phyloP scores from a whole-genome alignment of 768 basidiomycete species.

The Boletus coccyginus region DNA sequence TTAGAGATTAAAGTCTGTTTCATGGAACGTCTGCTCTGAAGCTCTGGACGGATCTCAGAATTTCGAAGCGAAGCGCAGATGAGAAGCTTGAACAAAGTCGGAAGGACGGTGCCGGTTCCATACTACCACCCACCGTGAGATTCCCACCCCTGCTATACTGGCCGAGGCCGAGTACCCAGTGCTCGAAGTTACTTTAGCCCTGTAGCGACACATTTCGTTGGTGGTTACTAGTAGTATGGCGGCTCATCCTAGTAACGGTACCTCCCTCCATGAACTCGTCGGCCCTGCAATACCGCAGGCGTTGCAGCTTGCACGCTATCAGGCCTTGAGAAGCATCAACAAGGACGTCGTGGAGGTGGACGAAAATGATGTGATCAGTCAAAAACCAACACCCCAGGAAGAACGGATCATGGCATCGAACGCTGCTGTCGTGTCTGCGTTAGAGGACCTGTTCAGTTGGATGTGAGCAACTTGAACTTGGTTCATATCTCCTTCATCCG shows the following conservation, averaged over 20 bases:
- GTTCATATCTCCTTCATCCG: neutral
- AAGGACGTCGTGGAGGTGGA: neutral
- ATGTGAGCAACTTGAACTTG: neutral
- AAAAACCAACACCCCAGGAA: slow-evolving; percentile 14
- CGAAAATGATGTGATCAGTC: slow-evolving; percentile 13
- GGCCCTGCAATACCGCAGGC: slow-evolving; percentile 8
- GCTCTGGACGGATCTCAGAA: too few species aligned
- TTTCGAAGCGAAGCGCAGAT: too few species aligned
- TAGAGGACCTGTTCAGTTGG: slow-evolving; percentile 21
- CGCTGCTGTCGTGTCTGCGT: slow-evolving; percentile 4
- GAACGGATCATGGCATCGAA: slow-evolving; percentile 10
- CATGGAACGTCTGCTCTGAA: too few species aligned
- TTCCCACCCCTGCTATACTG: too few species aligned
- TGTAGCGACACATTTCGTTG: neutral
- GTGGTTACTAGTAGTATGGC: neutral
- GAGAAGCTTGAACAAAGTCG: too few species aligned
- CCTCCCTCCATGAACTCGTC: slow-evolving; percentile 3
- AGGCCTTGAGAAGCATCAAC: slow-evolving; percentile 1
- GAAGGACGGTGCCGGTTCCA: too few species aligned
- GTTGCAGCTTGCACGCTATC: slow-evolving; percentile 10
- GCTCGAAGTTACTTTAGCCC: neutral
- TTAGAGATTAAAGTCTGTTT: too few species aligned
- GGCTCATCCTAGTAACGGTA: neutral
- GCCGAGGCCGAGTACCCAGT: neutral
- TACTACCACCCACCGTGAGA: too few species aligned